These are phyloP conservation scores for Thelonectria rubi DNA, from an alignment of 2,329 filamentous ascomycete genomes.

Conservation along the genomic window DNA sequence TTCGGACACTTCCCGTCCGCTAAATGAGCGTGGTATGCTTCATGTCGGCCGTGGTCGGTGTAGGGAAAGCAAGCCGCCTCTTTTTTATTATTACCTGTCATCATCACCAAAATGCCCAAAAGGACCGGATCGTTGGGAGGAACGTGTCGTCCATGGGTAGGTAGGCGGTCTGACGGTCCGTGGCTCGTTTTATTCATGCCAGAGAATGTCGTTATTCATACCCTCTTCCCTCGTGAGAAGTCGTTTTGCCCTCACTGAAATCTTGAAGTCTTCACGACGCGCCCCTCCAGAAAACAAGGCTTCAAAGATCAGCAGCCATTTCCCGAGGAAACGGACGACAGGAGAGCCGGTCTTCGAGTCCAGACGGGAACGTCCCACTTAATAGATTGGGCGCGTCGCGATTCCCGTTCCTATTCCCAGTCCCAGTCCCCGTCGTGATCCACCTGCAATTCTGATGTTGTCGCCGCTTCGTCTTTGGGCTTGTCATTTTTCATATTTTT, in stretches of 20 bases:
- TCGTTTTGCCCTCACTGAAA: too few relatives aligned
- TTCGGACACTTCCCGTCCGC: slow-evolving; percentile 27
- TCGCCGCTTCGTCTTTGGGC: neutral
- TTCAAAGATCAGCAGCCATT: neutral
- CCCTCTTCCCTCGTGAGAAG: too few relatives aligned
- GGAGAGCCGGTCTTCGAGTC: neutral
- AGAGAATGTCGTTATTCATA: too few relatives aligned
- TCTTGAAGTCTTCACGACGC: too few relatives aligned
- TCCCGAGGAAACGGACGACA: slow-evolving; percentile 1
- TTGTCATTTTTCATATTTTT: neutral
- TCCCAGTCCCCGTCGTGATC: too few relatives aligned
- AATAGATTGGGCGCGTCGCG: slow-evolving; percentile 1
- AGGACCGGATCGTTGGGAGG: too few relatives aligned
- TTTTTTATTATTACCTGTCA: neutral
- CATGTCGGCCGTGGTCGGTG: too few relatives aligned
- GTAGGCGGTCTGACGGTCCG: too few relatives aligned
- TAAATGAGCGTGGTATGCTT: neutral
- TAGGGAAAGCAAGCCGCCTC: too few relatives aligned
- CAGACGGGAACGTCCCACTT: slow-evolving; percentile 5
- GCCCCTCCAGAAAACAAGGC: too few relatives aligned
- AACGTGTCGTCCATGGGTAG: too few relatives aligned
- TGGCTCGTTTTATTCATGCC: too few relatives aligned
- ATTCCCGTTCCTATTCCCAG: slow-evolving; percentile 14
- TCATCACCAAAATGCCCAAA: neutral
- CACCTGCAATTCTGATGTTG: neutral